phyloP scores from a whole-genome alignment of 2,329 filamentous ascomycete species.

The Chaetomiaceae sp. region DNA sequence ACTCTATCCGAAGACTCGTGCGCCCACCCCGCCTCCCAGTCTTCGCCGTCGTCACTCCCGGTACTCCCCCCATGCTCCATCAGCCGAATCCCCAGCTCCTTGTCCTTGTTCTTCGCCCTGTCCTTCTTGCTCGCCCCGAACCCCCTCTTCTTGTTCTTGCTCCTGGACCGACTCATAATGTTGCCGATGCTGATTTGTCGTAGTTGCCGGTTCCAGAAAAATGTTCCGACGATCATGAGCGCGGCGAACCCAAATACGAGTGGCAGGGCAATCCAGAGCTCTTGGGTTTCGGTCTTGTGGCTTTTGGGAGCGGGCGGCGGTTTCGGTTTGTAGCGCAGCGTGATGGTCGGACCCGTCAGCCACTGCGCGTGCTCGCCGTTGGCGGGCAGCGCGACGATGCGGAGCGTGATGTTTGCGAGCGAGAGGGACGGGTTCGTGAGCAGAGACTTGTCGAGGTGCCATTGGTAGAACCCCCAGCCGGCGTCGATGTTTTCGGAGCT shows the following conservation, averaged over 20 bases:
- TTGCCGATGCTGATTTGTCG: constrained; percentile 49
- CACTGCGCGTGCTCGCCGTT: constrained; percentile 21
- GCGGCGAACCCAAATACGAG: constrained; percentile 44
- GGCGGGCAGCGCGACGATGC: constrained; percentile 37
- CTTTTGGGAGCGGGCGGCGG: no score
- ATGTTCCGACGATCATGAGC: constrained; percentile 50
- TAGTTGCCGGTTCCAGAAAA: constrained; percentile 52
- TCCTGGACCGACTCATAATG: constrained; percentile 42
- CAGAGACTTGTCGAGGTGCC: constrained; percentile 32
- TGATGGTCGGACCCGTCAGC: constrained; percentile 38
- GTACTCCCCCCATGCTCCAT: constrained; percentile 32
- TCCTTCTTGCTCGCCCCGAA: constrained; percentile 29
- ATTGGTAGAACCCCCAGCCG: constrained; percentile 46
- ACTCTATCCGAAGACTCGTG: background rate
- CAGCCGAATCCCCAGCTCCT: constrained; percentile 43
- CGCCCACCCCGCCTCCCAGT: constrained; percentile 29
- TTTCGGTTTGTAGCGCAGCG: constrained; percentile 32
- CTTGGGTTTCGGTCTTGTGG: constrained; percentile 36
- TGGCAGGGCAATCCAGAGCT: constrained; percentile 51
- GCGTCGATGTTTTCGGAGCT: constrained; percentile 35
- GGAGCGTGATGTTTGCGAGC: constrained; percentile 46
- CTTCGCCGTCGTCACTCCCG: constrained; percentile 18
- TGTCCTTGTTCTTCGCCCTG: constrained; percentile 29
- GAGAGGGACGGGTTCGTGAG: background rate
- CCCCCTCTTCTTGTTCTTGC: constrained; percentile 34